These are phyloP conservation scores for Silene vulgaris DNA, from an alignment of 179 eudicot species.

Conservation along the genomic window DNA sequence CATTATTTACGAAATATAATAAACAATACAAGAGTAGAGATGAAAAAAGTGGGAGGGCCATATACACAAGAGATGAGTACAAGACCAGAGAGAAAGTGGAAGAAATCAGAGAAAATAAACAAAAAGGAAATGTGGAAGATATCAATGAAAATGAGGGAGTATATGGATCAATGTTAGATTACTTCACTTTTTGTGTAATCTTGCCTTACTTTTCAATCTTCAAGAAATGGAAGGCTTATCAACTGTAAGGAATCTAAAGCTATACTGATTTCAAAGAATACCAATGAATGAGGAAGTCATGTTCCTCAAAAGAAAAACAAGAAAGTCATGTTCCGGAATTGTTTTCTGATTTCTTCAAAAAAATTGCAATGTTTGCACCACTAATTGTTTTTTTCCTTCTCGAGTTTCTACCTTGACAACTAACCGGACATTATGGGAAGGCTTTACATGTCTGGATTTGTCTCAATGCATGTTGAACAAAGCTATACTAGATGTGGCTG, in stretches of 20 bases:
- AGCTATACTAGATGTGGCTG: constrained; percentile 68
- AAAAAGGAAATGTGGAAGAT: too few species aligned
- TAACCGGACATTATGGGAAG: constrained; percentile 77
- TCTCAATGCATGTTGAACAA: constrained; percentile 91
- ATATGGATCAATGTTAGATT: neutral
- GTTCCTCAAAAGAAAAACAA: too few species aligned
- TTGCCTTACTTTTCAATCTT: neutral
- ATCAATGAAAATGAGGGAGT: too few species aligned
- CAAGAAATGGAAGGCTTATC: neutral
- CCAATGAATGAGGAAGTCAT: neutral
- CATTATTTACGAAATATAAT: too few species aligned
- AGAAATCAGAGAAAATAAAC: too few species aligned
- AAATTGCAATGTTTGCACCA: neutral
- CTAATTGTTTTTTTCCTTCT: neutral
- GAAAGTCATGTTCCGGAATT: too few species aligned
- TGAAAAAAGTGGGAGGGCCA: too few species aligned
- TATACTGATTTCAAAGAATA: constrained; percentile 7
- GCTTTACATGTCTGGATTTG: constrained; percentile 80
- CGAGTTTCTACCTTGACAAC: constrained; percentile 47
- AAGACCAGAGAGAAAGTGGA: too few species aligned
- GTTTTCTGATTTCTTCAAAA: constrained; percentile 3
- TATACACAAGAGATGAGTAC: too few species aligned
- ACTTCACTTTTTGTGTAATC: neutral
- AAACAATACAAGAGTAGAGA: too few species aligned
- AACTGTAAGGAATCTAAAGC: neutral